Evolutionary conservation across 2,329 filamentous ascomycete genomes (phyloP), one percentile per base, ranked within the genome.

Genomic region (Sclerotiophoma versabilis): DNA sequence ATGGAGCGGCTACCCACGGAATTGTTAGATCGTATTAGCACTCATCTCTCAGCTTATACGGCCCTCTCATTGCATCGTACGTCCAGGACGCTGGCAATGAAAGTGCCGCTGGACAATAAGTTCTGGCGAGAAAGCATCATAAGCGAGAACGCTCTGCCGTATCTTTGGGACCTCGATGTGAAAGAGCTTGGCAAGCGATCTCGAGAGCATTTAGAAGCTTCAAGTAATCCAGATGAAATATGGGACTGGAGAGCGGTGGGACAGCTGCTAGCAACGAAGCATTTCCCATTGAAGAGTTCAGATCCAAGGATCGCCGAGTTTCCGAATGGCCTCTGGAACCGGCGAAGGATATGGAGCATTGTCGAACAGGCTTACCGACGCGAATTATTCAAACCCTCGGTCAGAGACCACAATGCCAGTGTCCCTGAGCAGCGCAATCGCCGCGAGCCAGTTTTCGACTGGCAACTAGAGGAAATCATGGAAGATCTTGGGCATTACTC

Each of bases 111-210:
- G 14, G 54, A 69, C 33, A 57, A 65, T n/a, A 46, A 49, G 2
- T 72, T 69, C 41, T 72, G 69, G 68, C 58, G 62, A 14, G 52
- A 59, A 11, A 59, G 53, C 5, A 51, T 71, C n/a, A 43, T 57
- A 11, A 47, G 56, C 9, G 64, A 66, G 20, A 63, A 44, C 19
- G 44, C 65, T 10, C 54, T 68, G 19, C 60, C 62, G 4, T 62
- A 69, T 27, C 34, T 70, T 8, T 70, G 69, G 65, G 66, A 70
- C 41, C 39, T 71, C 3, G 53, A 68, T 27, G 52, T 45, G 4
- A 38, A 47, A 22, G 30, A 55, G 26, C 54, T 66, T 15, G 57
- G 51, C 19, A 15, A 36, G 29, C 26, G 38, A 2, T 39, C 27
- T n/a, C 46, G 54, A 30, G 23, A 47, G 12, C 29, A 32, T 2